A percentile compares a stretch with the other conserved stretches of the same genome.
phyloP scores from a whole-genome alignment of 192 early-diverging fungal species.

The Cetraspora pellucida region DNA sequence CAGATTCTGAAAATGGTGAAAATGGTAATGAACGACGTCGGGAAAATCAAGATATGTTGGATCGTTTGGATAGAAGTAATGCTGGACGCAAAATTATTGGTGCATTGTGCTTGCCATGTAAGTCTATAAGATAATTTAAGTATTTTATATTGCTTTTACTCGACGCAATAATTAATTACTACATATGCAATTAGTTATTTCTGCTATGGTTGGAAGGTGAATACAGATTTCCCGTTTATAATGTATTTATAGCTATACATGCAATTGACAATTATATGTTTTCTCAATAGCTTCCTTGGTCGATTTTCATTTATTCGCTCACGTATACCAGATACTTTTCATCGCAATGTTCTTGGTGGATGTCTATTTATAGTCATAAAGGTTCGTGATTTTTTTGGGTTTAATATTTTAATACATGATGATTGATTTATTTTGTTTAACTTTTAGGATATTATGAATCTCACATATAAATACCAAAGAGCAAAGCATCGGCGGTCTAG shows the following conservation, averaged over 20 bases:
- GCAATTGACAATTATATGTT: not conserved
- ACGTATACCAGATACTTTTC: slow-evolving; percentile 55
- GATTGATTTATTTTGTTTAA: not conserved
- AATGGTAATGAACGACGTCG: slow-evolving; percentile 26
- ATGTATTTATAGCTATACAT: not conserved
- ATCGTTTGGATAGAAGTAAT: slow-evolving; percentile 56
- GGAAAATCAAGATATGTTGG: slow-evolving; percentile 52
- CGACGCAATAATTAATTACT: not conserved
- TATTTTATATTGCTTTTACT: not conserved
- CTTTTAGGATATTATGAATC: slow-evolving; percentile 31
- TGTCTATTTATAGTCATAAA: slow-evolving; percentile 61
- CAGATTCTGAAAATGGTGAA: slow-evolving; percentile 22
- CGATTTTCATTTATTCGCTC: slow-evolving; percentile 51
- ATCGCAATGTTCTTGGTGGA: slow-evolving; percentile 54
- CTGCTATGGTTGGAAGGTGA: slow-evolving; percentile 63
- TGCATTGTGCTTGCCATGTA: slow-evolving; percentile 61
- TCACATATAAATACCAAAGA: slow-evolving; percentile 34
- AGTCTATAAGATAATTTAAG: not conserved
- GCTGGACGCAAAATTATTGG: slow-evolving; percentile 64
- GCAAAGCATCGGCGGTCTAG: slow-evolving; percentile 27
- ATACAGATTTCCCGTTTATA: not conserved
- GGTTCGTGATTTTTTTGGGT: slow-evolving; percentile 29
- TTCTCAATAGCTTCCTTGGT: slow-evolving; percentile 42
- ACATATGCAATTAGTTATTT: slow-evolving; percentile 45
- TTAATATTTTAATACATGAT: not conserved